These are phyloP conservation scores for Hypoxylon sp. DNA, from an alignment of 2,329 filamentous ascomycete genomes.

Conservation along the genomic window DNA sequence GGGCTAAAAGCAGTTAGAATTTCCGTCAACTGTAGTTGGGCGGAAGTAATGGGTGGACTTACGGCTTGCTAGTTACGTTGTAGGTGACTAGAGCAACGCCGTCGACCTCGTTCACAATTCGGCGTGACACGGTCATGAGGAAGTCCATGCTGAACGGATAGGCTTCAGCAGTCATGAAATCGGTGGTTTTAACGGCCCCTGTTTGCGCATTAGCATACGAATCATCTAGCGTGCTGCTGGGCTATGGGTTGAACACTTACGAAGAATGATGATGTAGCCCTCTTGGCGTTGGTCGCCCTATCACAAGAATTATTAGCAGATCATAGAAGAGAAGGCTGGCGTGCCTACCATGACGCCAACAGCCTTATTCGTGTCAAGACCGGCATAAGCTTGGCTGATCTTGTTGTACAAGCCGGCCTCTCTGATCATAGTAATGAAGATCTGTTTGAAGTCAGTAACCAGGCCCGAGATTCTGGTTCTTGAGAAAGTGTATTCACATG, in stretches of 20 bases:
- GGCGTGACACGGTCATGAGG: constrained; percentile 68
- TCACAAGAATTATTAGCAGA: constrained; percentile 44
- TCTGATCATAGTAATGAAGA: constrained; percentile 79
- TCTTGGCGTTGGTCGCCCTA: constrained; percentile 60
- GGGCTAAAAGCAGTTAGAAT: neutral
- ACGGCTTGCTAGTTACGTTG: constrained; percentile 57
- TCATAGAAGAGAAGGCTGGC: neutral
- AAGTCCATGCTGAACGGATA: constrained; percentile 72
- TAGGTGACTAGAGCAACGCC: constrained; percentile 77
- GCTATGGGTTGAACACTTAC: neutral
- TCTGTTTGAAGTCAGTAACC: constrained; percentile 46
- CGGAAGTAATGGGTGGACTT: neutral
- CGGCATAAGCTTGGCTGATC: constrained; percentile 59
- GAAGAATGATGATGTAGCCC: constrained; percentile 36
- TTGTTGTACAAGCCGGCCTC: constrained; percentile 74
- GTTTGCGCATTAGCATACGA: constrained; percentile 51
- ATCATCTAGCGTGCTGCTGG: constrained; percentile 29
- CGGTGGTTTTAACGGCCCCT: constrained; percentile 48
- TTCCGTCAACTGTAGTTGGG: neutral
- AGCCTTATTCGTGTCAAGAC: constrained; percentile 52
- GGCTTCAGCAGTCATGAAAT: constrained; percentile 79
- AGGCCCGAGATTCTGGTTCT: neutral
- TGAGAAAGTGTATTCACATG: constrained; percentile 56
- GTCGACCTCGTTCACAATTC: constrained; percentile 79
- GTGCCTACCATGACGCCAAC: constrained; percentile 19